These are phyloP conservation scores for Entamoeba nuttalli DNA, from an alignment of 208 protist genomes.

Conservation along the genomic window DNA sequence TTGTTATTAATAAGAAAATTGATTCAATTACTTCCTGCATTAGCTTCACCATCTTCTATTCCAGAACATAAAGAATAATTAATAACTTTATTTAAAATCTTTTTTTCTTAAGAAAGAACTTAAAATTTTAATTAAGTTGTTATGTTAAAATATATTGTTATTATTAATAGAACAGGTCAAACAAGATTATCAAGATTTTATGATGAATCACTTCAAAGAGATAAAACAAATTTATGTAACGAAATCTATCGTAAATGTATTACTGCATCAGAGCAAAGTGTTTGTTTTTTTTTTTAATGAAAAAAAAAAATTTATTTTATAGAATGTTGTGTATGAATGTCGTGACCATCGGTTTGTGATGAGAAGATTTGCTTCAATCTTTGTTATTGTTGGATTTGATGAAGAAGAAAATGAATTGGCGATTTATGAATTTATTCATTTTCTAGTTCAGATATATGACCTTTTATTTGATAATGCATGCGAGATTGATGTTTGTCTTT, in stretches of 20 bases:
- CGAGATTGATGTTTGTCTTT: conserved; percentile 63
- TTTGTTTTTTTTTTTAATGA: neutral
- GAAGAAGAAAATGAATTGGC: conserved; percentile 63
- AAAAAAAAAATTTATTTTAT: neutral
- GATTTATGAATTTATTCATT: conserved; percentile 72
- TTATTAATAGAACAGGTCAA: neutral
- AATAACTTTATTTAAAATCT: too few species aligned
- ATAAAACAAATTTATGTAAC: neutral
- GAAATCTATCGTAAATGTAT: neutral
- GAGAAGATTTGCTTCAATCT: conserved; percentile 74
- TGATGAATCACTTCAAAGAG: neutral
- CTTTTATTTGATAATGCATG: conserved; percentile 44
- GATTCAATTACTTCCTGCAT: neutral
- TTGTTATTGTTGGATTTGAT: conserved; percentile 75
- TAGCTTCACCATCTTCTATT: too few species aligned
- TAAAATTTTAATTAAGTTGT: too few species aligned
- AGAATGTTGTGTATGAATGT: conserved; percentile 55
- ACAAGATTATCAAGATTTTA: neutral
- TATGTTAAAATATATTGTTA: neutral
- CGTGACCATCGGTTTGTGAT: conserved; percentile 70
- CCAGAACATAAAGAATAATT: too few species aligned
- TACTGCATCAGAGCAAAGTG: neutral
- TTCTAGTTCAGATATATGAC: conserved; percentile 70
- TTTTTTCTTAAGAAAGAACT: too few species aligned
- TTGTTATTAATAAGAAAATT: neutral